Percentiles rank a stretch among this genome's conserved stretches.
These are phyloP conservation scores for Hirsutella minnesotensis DNA, from an alignment of 2,329 filamentous ascomycete species.

Conservation along the genomic window DNA sequence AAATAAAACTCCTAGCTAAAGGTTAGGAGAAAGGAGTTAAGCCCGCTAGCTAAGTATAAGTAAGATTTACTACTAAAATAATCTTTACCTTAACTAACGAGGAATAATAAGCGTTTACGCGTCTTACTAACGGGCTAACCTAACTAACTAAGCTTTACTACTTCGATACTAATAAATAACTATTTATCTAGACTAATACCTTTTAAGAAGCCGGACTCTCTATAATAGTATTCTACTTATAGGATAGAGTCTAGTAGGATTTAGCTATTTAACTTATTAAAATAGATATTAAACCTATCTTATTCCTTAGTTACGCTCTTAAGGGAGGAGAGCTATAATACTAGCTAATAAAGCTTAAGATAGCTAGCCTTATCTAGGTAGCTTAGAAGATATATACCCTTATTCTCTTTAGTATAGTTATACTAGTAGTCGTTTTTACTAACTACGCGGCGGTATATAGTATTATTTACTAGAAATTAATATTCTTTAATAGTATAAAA, in stretches of 20 bases:
- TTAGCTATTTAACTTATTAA: background rate
- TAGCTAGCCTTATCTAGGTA: background rate
- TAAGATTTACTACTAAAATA: background rate
- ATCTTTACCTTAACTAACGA: background rate
- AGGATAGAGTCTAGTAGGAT: background rate
- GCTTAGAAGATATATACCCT: background rate
- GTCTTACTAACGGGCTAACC: background rate
- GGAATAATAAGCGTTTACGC: background rate
- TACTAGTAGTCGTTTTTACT: background rate
- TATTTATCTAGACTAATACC: background rate
- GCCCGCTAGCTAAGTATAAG: too few relatives aligned
- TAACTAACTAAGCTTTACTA: background rate
- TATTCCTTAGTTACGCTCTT: background rate
- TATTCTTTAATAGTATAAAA: too few relatives aligned
- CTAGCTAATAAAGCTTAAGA: background rate
- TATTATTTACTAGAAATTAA: background rate
- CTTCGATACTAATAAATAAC: background rate
- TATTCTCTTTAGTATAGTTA: background rate
- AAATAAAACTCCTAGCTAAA: too few relatives aligned
- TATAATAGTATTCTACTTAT: background rate
- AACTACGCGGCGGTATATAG: background rate
- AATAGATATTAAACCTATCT: background rate
- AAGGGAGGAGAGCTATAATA: background rate
- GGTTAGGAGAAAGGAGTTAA: too few relatives aligned
- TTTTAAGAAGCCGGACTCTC: background rate